These are phyloP conservation scores for Chlorella sp. DNA, from an alignment of 139 green algal genomes.

Conservation along the genomic window DNA sequence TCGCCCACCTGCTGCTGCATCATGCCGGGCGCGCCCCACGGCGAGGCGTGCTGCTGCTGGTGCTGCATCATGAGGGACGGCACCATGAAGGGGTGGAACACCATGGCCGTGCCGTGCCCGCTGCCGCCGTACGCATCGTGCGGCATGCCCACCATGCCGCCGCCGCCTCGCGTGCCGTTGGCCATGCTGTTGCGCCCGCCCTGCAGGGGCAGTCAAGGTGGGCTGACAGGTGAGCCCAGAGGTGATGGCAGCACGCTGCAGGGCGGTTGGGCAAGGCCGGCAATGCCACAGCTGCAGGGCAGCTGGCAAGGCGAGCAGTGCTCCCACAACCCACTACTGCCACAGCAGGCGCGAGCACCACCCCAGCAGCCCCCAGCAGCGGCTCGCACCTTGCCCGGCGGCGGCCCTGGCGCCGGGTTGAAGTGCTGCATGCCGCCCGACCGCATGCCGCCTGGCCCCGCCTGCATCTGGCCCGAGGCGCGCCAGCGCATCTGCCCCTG, in stretches of 20 bases:
- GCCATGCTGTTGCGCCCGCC: neutral
- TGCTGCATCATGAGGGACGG: slow-evolving; percentile 29
- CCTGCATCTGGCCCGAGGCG: neutral
- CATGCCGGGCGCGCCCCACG: slow-evolving; percentile 22
- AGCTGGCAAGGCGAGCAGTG: neutral
- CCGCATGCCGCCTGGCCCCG: neutral
- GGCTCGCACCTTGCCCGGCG: slow-evolving; percentile 27
- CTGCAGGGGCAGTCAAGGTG: neutral
- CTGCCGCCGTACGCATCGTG: slow-evolving; percentile 7
- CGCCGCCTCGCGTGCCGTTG: slow-evolving; percentile 11
- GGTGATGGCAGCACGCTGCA: no score
- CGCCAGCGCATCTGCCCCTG: slow-evolving; percentile 3
- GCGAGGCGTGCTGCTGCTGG: slow-evolving; percentile 26
- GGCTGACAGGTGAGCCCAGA: neutral
- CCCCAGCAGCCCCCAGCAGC: no score
- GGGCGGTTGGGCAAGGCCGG: no score
- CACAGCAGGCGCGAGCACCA: no score
- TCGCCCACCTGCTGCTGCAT: slow-evolving; percentile 28
- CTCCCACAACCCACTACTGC: no score
- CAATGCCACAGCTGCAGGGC: neutral
- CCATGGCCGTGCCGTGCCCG: neutral
- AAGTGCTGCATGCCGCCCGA: slow-evolving; percentile 23
- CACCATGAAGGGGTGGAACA: slow-evolving; percentile 39
- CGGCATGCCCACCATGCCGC: slow-evolving; percentile 23
- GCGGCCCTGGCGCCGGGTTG: slow-evolving; percentile 28